phyloP scores from a whole-genome alignment of 2,329 filamentous ascomycete genomes.

The Hirsutella thompsonii region DNA sequence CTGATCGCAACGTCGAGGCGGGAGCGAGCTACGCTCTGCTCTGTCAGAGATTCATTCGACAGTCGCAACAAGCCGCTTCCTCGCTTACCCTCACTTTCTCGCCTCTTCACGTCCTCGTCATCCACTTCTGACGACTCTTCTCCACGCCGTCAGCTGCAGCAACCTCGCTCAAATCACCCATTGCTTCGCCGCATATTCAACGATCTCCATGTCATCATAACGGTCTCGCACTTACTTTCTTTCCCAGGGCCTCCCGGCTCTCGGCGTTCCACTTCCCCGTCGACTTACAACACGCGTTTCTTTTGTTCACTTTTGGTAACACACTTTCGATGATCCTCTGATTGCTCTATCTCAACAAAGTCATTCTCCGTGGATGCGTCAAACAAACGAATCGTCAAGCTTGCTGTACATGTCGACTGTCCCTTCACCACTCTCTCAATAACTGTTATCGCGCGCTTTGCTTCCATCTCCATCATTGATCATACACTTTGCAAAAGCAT shows the following conservation, averaged over 20 bases:
- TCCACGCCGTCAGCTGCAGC: constrained; percentile 12
- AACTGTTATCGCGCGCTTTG: neutral
- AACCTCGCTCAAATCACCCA: constrained; percentile 10
- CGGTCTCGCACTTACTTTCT: constrained; percentile 21
- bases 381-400: constrained; percentile 7
- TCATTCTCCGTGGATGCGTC: constrained; percentile 10
- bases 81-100: neutral
- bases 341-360: constrained; percentile 17
- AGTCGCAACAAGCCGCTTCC: constrained; percentile 14
- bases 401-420: neutral
- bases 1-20: constrained; percentile 10
- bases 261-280: constrained; percentile 15
- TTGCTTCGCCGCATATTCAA: constrained; percentile 14
- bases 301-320: constrained; percentile 20
- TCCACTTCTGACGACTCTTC: constrained; percentile 13
- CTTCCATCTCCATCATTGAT: neutral
- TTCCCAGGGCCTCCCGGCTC: constrained; percentile 17
- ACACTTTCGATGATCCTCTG: constrained; percentile 27
- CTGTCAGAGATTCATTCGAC: constrained; percentile 10
- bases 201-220: constrained; percentile 31
- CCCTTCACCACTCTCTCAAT: neutral
- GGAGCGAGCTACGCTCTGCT: constrained; percentile 19
- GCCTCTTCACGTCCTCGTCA: neutral
- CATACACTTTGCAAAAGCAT: neutral
- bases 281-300: constrained; percentile 19